Evolutionary conservation across 345 rosid genomes (phyloP), one percentile per base, ranked within the genome.

Genomic region (Nephelium lappaceum): DNA sequence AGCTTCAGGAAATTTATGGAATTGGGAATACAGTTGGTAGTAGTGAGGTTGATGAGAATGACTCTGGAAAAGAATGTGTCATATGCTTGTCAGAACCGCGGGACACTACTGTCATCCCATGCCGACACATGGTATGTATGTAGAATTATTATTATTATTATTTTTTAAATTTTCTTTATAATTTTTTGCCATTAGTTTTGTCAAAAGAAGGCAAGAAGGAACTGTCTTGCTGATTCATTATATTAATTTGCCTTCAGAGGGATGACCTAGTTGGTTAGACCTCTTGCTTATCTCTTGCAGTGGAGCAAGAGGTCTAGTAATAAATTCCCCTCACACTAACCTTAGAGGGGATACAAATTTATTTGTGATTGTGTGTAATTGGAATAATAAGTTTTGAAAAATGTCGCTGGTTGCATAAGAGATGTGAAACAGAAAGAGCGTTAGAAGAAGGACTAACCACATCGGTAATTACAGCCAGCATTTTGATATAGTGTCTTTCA

Each of bases 1-100:
- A 85, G 78, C 83, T 89, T 72, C 90, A 87, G 76, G 90, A 89
- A 82, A 89, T 89, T 5, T 89, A 85, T 45, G 92, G 92, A 23
- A 86, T 89, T 15, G 92, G 89, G 57, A 84, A 84, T 39, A 61
- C 89, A 2, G 85, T 77, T 0, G 85, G 81, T 23, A 82, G 80
- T 74, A 82, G 81, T 74, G 90, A 85, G 51, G 76, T 77, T 11
- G 85, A 84, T 66, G 90, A 71, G 25, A 86, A 77, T 58, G 92
- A 89, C 72, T 63, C 83, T 18, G 92, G 88, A 60, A 89, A 87
- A 76, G 92, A 89, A 70, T 87, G 92, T 62, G 90, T 89, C 27
- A 87, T 89, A 60, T 89, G 92, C 82, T 68, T 87, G 79, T 83
- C 89, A 3, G 92, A 89, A 83, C 90, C 87, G 23, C 85, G 87